Percentiles rank a stretch among this genome's conserved stretches.
phyloP scores from a whole-genome alignment of 2,329 filamentous ascomycete species.

The Stachybotrys chlorohalonatus region DNA sequence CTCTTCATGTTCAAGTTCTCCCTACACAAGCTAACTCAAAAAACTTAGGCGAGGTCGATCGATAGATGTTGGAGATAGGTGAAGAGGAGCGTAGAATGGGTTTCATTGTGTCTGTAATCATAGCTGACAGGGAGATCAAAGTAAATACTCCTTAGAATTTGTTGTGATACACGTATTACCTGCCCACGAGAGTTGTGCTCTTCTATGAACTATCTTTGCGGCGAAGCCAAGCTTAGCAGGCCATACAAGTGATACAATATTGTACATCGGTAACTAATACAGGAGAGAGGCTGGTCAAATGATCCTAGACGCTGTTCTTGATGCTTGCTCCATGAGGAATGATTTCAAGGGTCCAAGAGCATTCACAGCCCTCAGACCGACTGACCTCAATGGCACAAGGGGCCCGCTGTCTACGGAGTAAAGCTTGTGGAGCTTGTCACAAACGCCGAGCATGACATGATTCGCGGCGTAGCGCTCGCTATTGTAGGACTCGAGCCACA shows the following conservation, averaged over 20 bases:
- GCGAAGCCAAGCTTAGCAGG: constrained; percentile 5
- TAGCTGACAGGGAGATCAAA: constrained; percentile 25
- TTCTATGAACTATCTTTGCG: constrained; percentile 7
- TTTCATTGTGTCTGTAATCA: constrained; percentile 30
- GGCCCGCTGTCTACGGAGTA: constrained; percentile 77
- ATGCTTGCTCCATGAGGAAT: constrained; percentile 73
- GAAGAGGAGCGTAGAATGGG: constrained; percentile 18
- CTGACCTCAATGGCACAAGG: constrained; percentile 67
- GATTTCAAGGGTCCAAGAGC: constrained; percentile 66
- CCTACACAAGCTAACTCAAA: constrained; percentile 19
- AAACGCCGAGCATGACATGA: constrained; percentile 67
- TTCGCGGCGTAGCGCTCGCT: constrained; percentile 76
- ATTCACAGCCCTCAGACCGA: constrained; percentile 71
- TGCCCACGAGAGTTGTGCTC: constrained; percentile 9
- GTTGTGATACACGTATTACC: constrained; percentile 14
- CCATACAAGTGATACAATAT: constrained; percentile 5
- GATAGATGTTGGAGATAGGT: constrained; percentile 28
- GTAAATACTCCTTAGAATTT: constrained; percentile 27
- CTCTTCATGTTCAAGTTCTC: neutral
- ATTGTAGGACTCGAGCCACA: constrained; percentile 75
- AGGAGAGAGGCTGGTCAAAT: constrained; percentile 13
- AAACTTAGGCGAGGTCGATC: constrained; percentile 51
- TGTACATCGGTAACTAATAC: constrained; percentile 6
- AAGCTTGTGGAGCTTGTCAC: constrained; percentile 86
- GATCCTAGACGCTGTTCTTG: constrained; percentile 43